Conservation (phyloP, 768 basidiomycete genomes). For the Rubroboletus satanas region DNA sequence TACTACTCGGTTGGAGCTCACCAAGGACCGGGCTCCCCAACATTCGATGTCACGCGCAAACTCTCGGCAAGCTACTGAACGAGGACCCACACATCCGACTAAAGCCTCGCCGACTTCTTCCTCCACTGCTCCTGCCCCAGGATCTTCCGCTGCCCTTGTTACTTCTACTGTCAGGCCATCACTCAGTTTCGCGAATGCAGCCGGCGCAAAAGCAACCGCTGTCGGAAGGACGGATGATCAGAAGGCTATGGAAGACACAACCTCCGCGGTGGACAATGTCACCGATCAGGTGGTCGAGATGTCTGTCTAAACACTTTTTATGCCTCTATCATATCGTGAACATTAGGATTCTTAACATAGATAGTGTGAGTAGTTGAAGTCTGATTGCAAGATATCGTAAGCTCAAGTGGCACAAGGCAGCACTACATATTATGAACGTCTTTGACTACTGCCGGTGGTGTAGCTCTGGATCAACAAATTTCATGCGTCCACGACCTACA, state of each 20-base stretch:
- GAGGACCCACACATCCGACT: conserved; percentile 30
- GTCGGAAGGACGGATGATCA: conserved; percentile 17
- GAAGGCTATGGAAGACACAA: conserved; percentile 4
- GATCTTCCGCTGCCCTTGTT: conserved; percentile 29
- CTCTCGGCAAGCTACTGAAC: conserved; percentile 46
- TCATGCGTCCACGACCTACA: conserved; percentile 63
- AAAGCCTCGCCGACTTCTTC: conserved; percentile 33
- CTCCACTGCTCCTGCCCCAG: conserved; percentile 8
- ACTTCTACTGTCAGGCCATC: conserved; percentile 58
- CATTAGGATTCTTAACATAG: background rate
- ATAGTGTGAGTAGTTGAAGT: background rate
- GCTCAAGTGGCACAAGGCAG: background rate
- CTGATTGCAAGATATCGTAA: conserved; percentile 1
- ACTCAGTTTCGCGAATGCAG: conserved; percentile 81
- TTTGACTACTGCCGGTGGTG: conserved; percentile 26
- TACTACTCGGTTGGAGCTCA: conserved; percentile 52
- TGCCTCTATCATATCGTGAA: conserved; percentile 13
- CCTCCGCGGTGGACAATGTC: conserved; percentile 3
- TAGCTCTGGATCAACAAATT: conserved; percentile 58
- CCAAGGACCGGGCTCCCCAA: conserved; percentile 33
- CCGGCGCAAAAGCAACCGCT: conserved; percentile 35
- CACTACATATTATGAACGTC: background rate
- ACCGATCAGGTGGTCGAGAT: conserved; percentile 17
- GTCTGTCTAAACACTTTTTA: conserved; percentile 16
- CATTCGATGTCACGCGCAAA: conserved; percentile 49